phyloP scores from a whole-genome alignment of 2,329 filamentous ascomycete genomes.

The Mariannaea sp. region DNA sequence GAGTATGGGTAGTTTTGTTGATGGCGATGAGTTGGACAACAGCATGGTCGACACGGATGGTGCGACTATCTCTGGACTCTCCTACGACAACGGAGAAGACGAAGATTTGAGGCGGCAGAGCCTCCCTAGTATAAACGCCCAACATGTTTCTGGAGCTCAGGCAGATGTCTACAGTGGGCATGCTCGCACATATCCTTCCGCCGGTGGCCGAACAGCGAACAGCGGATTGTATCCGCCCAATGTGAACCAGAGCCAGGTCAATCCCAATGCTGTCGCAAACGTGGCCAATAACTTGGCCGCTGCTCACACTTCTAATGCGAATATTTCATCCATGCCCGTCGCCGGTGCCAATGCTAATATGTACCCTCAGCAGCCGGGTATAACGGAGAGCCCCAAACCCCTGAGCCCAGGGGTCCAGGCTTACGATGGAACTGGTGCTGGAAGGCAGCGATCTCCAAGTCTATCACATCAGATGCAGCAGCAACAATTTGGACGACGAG shows the following conservation, averaged over 20 bases:
- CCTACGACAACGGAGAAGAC: constrained; percentile 64
- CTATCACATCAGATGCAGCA: constrained; percentile 68
- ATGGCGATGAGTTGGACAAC: constrained; percentile 72
- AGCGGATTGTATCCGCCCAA: constrained; percentile 67
- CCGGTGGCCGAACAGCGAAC: constrained; percentile 57
- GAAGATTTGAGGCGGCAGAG: constrained; percentile 68
- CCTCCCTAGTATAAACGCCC: constrained; percentile 75
- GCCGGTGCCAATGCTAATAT: constrained; percentile 58
- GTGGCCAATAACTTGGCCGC: constrained; percentile 48
- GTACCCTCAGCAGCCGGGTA: constrained; percentile 72
- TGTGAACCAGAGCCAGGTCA: constrained; percentile 59
- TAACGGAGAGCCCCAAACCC: constrained; percentile 88
- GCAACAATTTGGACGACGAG: constrained; percentile 60
- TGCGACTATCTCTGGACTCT: constrained; percentile 59
- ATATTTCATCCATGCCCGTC: constrained; percentile 54
- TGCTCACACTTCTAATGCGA: constrained; percentile 55
- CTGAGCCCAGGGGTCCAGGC: constrained; percentile 67
- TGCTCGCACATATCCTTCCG: constrained; percentile 79
- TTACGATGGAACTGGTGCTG: constrained; percentile 56
- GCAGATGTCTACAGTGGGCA: constrained; percentile 61
- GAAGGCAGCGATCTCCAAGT: constrained; percentile 68
- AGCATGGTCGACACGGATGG: constrained; percentile 58
- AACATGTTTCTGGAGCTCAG: constrained; percentile 64
- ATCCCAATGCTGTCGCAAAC: constrained; percentile 60
- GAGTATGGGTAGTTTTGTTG: constrained; percentile 81